These are phyloP conservation scores for Casuarina glauca DNA, from an alignment of 306 rosid genomes.

Conservation along the genomic window DNA sequence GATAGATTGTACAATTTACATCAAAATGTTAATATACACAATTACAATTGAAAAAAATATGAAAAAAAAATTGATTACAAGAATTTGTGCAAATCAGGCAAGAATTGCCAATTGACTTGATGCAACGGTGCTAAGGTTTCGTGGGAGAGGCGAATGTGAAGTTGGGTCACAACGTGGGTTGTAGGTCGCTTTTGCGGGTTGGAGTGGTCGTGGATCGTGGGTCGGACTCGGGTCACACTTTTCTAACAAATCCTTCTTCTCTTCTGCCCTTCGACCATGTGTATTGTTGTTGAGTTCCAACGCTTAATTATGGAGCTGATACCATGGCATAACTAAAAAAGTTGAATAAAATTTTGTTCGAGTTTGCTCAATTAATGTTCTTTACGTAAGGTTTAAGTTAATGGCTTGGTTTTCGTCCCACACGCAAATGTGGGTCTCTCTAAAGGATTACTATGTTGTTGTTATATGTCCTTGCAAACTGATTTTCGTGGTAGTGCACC, in stretches of 20 bases:
- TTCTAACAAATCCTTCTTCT: background rate
- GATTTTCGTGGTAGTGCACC: background rate
- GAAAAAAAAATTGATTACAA: no score
- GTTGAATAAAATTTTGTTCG: background rate
- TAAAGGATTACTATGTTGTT: background rate
- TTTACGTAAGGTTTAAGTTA: background rate
- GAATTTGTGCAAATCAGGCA: no score
- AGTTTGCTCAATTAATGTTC: background rate
- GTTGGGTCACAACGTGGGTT: no score
- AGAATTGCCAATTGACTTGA: no score
- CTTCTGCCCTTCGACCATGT: background rate
- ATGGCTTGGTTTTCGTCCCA: background rate
- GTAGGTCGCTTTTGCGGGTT: no score
- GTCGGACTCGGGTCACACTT: background rate
- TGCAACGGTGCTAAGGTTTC: no score
- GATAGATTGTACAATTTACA: no score
- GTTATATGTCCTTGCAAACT: background rate
- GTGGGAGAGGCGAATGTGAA: no score
- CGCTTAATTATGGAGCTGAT: conserved; percentile 2
- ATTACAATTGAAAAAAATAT: no score
- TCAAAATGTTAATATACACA: no score
- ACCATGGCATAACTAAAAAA: background rate
- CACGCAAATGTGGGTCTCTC: background rate
- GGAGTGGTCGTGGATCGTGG: no score
- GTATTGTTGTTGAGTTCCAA: background rate